A percentile compares a stretch with the other conserved stretches of the same genome.
Conservation (phyloP, 805 yeast species). For the Candida saitoana region DNA sequence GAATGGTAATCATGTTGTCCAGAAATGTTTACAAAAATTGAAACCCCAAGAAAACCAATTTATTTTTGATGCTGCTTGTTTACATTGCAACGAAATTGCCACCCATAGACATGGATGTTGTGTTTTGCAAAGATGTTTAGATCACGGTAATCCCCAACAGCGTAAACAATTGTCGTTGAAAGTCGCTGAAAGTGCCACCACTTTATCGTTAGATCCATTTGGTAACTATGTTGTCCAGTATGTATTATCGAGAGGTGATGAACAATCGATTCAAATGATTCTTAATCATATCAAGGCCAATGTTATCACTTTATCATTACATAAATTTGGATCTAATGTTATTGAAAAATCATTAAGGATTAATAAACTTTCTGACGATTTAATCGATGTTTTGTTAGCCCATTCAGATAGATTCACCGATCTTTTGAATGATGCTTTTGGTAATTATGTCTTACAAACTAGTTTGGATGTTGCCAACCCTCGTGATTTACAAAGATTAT, state of each 20-base stretch:
- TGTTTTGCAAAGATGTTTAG: conserved; percentile 91
- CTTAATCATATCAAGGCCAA: conserved; percentile 33
- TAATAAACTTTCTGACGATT: conserved; percentile 40
- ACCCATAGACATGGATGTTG: conserved; percentile 98
- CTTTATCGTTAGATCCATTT: conserved; percentile 83
- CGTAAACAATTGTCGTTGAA: conserved; percentile 60
- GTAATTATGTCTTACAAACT: conserved; percentile 58
- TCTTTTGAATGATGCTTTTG: conserved; percentile 54
- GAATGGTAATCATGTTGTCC: conserved; percentile 96
- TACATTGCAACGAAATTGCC: conserved; percentile 73
- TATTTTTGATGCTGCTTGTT: conserved; percentile 80
- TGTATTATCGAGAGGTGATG: conserved; percentile 56
- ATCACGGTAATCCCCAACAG: conserved; percentile 74
- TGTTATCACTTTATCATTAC: conserved; percentile 47
- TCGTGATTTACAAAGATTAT: conserved; percentile 50
- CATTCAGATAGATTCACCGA: conserved; percentile 33
- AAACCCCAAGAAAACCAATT: conserved; percentile 70
- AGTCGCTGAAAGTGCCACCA: conserved; percentile 65
- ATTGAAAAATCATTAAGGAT: conserved; percentile 54
- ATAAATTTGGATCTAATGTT: conserved; percentile 59
- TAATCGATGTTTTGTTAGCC: conserved; percentile 41
- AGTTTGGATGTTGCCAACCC: conserved; percentile 53
- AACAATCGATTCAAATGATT: conserved; percentile 27
- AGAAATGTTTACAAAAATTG: conserved; percentile 79
- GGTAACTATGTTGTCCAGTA: conserved; percentile 97